phyloP scores from a whole-genome alignment of 1,284 basidiomycete species.

The Athelia sp. region DNA sequence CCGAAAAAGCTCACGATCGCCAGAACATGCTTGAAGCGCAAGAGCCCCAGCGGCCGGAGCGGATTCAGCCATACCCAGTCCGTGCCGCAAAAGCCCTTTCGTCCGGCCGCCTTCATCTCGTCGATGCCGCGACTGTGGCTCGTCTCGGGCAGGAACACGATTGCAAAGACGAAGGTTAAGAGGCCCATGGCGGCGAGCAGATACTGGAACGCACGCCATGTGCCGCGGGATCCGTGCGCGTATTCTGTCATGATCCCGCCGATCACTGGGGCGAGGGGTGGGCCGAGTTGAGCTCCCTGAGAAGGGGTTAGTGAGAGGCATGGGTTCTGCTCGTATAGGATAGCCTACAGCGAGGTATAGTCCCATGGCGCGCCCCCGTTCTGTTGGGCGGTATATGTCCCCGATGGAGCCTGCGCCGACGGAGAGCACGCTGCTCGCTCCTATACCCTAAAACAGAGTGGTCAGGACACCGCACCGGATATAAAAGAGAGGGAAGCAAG shows the following conservation, averaged over 20 bases:
- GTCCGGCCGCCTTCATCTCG: no score
- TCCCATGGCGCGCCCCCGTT: constrained; percentile 13
- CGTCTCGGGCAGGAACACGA: constrained; percentile 13
- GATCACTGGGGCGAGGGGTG: constrained; percentile 8
- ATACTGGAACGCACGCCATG: constrained; percentile 32
- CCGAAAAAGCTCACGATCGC: background rate
- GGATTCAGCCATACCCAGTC: constrained; percentile 33
- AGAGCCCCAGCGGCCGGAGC: constrained; percentile 23
- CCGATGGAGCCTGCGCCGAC: constrained; percentile 13
- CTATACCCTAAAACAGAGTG: constrained; percentile 3
- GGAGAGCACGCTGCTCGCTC: constrained; percentile 5
- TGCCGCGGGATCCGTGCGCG: background rate
- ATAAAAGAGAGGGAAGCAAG: no score
- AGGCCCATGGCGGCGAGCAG: constrained; percentile 21
- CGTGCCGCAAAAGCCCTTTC: constrained; percentile 7
- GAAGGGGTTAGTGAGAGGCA: no score
- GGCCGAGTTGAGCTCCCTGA: constrained; percentile 7
- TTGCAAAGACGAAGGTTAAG: constrained; percentile 18
- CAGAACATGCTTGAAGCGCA: constrained; percentile 29
- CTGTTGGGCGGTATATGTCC: constrained; percentile 14
- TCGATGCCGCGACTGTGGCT: no score
- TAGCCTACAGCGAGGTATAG: constrained; percentile 2
- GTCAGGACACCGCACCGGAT: no score
- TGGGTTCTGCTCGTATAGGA: no score
- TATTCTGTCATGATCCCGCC: constrained; percentile 8